Evolutionary conservation across 768 basidiomycete genomes (phyloP), one percentile per base, ranked within the genome.

Genomic region (Lanmaoa rubissima): DNA sequence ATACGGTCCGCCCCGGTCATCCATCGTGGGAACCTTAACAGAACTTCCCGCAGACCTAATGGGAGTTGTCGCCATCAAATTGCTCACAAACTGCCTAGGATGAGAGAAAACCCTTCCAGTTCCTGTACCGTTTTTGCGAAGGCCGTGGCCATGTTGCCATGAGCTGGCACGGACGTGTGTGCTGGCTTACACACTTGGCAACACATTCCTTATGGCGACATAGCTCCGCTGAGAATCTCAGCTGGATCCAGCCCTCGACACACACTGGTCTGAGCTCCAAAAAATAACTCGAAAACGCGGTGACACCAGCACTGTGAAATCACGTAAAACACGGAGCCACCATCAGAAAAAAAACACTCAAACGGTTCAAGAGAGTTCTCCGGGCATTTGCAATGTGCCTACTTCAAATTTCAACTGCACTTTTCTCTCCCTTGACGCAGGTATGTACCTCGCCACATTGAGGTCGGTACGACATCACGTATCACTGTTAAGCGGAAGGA

Each of bases 1-100:
- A 69, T 61, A 51, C 46, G 19, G 42, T 49, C 53, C 46, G 42
- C 49, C 32, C 49, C 19, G 26, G 40, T 12, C 39, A 54, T 21
- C 39, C 24, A 35, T n/a, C 69, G 69, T 72, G 69, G 56, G 69
- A 70, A 70, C 26, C 7, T 38, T 4, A 8, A n/a, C 17, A 14
- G 28, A 24, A 35, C 49, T 26, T 24, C 26, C 44, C 44, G 38
- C 32, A 43, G 32, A 40, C 48, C 40, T 45, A 51, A 51, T 45
- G 55, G 55, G 43, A 52, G 44, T 28, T 48, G 28, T 24, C 24
- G 7, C 21, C 28, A 36, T 35, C 43, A 46, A 50, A 39, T 54
- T 47, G 48, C 51, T 44, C 55, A 54, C 51, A 57, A 38, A 36
- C 55, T 51, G n/a, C 44, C 39, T 53, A 31, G 31, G 65, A 67